Evolutionary conservation across 306 rosid genomes (phyloP).

Genomic region (Vigna reflexopilosa): DNA sequence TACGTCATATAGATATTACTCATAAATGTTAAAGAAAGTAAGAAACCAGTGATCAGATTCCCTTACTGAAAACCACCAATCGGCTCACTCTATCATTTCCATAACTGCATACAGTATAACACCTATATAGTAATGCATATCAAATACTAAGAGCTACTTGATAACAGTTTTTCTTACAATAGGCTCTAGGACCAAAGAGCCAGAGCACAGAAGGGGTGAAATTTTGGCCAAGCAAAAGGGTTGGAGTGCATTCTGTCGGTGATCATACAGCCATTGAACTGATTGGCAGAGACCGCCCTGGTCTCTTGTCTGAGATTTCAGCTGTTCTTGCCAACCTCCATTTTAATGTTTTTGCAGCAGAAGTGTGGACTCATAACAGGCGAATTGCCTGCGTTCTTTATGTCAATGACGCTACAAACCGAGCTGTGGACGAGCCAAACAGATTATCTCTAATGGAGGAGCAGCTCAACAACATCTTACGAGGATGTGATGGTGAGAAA

Average conservation of each 20-base stretch:
- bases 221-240: constrained; percentile 63
- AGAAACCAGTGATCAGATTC: background rate
- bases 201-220: constrained; percentile 59
- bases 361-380: constrained; percentile 84
- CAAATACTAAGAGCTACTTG: constrained; percentile 53
- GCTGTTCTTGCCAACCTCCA: constrained; percentile 79
- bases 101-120: constrained; percentile 10
- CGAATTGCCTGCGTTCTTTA: constrained; percentile 76
- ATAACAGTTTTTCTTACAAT: constrained; percentile 56
- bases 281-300: constrained; percentile 80
- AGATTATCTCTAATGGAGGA: constrained; percentile 74
- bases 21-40: constrained; percentile 18
- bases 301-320: constrained; percentile 84
- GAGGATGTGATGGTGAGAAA: constrained; percentile 66
- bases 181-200: constrained; percentile 92
- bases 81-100: constrained; percentile 10
- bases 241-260: constrained; percentile 74
- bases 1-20: background rate
- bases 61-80: constrained; percentile 3
- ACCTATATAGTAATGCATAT: constrained; percentile 9
- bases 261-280: constrained; percentile 75
- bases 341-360: constrained; percentile 73
- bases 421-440: constrained; percentile 54
- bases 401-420: constrained; percentile 60
- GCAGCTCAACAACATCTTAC: constrained; percentile 76